A percentile compares a stretch with the other conserved stretches of the same genome.
Conservation (phyloP, 2,329 filamentous ascomycete species). For the Juglanconis sp. region DNA sequence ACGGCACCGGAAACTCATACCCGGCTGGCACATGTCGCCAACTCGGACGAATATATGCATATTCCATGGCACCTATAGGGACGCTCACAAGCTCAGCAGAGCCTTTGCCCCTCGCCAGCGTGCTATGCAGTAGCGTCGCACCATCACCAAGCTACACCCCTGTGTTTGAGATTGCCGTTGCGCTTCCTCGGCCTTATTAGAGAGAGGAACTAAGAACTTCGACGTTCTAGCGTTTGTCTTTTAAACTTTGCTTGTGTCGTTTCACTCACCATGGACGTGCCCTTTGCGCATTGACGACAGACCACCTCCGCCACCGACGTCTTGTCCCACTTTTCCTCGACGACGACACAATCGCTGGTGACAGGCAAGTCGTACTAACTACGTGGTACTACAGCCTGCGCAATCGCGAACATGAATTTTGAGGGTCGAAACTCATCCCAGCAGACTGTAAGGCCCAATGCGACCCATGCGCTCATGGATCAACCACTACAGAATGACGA, state of each 20-base stretch:
- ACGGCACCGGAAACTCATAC: too few species aligned
- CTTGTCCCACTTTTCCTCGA: not conserved
- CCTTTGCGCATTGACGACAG: constrained; percentile 1
- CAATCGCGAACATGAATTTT: not conserved
- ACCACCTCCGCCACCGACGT: not conserved
- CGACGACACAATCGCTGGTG: not conserved
- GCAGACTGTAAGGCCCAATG: not conserved
- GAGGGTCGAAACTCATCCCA: not conserved
- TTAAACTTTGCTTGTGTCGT: not conserved
- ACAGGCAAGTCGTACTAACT: not conserved
- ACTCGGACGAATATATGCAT: too few species aligned
- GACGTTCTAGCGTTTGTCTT: not conserved
- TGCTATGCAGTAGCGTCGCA: constrained; percentile 10
- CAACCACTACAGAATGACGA: not conserved
- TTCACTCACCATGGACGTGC: constrained; percentile 1
- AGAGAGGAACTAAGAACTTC: not conserved
- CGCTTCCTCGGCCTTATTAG: not conserved
- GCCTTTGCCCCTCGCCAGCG: not conserved
- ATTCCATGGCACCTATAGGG: too few species aligned
- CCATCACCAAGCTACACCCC: constrained; percentile 10
- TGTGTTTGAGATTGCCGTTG: constrained; percentile 10
- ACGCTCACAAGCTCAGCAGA: too few species aligned
- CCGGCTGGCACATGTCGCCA: too few species aligned
- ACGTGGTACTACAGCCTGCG: not conserved
- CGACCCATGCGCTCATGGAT: not conserved